Conservation (phyloP, 2,329 filamentous ascomycete species). For the Phialocephala sp. region DNA sequence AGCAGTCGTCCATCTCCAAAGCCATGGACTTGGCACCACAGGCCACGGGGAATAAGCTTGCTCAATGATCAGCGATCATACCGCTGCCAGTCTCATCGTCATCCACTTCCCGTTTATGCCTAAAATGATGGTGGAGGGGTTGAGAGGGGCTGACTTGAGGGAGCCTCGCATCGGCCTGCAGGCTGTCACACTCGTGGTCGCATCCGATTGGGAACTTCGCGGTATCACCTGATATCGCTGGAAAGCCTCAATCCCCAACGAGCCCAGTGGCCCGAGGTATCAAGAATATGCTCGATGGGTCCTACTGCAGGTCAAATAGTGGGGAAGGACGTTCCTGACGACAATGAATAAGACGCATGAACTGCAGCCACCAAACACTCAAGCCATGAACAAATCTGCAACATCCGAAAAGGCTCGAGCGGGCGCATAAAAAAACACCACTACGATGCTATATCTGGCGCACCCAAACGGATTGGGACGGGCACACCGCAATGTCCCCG, state of each 20-base stretch:
- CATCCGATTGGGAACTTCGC: conserved; percentile 18
- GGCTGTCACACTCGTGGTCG: conserved; percentile 22
- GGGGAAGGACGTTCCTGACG: conserved; percentile 11
- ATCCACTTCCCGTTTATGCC: conserved; percentile 10
- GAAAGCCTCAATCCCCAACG: conserved; percentile 11
- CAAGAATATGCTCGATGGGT: conserved; percentile 10
- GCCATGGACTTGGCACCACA: conserved; percentile 1
- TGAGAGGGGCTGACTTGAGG: background rate
- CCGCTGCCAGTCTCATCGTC: background rate
- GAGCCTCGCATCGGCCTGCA: conserved; percentile 5
- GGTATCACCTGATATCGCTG: conserved; percentile 23
- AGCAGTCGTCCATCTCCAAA: background rate
- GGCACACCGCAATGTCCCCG: background rate
- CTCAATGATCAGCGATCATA: conserved; percentile 8
- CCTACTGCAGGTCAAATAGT: background rate
- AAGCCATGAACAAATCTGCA: conserved; percentile 26
- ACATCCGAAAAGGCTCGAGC: conserved; percentile 20
- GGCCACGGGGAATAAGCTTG: background rate
- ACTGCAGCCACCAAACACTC: conserved; percentile 18
- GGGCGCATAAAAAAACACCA: conserved; percentile 11
- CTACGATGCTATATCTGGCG: conserved; percentile 6
- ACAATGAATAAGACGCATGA: conserved; percentile 20
- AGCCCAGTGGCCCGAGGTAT: background rate
- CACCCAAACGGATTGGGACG: background rate
- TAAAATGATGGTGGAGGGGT: background rate